A percentile compares a stretch with the other conserved stretches of the same genome.
phyloP scores from a whole-genome alignment of 2,329 filamentous ascomycete species.

The Aspergillus uvarum region DNA sequence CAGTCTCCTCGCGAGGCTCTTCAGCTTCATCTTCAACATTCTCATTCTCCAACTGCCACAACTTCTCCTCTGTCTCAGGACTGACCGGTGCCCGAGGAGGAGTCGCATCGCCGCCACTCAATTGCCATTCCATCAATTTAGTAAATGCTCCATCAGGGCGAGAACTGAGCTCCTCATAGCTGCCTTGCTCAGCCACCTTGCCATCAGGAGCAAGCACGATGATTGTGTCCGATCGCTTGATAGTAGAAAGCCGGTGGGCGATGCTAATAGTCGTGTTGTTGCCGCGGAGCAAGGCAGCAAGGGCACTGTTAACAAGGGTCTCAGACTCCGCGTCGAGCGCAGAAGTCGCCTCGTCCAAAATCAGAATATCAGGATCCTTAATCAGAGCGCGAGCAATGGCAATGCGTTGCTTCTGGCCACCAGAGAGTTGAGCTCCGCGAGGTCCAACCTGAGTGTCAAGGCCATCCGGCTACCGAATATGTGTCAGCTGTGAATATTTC shows the following conservation, averaged over 20 bases:
- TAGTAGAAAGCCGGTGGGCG: conserved; percentile 91
- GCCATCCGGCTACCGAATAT: conserved; percentile 67
- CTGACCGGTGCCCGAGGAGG: conserved; percentile 27
- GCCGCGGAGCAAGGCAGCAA: conserved; percentile 75
- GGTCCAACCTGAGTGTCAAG: conserved; percentile 92
- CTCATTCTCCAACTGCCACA: conserved; percentile 48
- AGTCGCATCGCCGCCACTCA: conserved; percentile 72
- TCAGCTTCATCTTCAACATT: conserved; percentile 38
- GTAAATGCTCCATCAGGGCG: conserved; percentile 81
- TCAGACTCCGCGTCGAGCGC: conserved; percentile 96
- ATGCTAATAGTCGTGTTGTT: conserved; percentile 97
- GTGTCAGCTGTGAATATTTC: conserved; percentile 14
- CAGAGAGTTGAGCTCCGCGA: conserved; percentile 87
- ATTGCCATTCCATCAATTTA: conserved; percentile 98
- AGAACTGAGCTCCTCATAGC: conserved; percentile 72
- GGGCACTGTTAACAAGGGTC: conserved; percentile 89
- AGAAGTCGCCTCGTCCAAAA: conserved; percentile 94
- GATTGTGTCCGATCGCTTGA: conserved; percentile 92
- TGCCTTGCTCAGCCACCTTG: conserved; percentile 85
- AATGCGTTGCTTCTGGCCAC: conserved; percentile 96
- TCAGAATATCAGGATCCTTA: conserved; percentile 94
- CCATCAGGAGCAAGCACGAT: conserved; percentile 87
- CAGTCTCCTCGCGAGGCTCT: conserved; percentile 6
- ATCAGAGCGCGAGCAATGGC: conserved; percentile 92
- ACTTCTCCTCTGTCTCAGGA: conserved; percentile 50